phyloP scores from a whole-genome alignment of 306 rosid species.

The Abrus precatorius region DNA sequence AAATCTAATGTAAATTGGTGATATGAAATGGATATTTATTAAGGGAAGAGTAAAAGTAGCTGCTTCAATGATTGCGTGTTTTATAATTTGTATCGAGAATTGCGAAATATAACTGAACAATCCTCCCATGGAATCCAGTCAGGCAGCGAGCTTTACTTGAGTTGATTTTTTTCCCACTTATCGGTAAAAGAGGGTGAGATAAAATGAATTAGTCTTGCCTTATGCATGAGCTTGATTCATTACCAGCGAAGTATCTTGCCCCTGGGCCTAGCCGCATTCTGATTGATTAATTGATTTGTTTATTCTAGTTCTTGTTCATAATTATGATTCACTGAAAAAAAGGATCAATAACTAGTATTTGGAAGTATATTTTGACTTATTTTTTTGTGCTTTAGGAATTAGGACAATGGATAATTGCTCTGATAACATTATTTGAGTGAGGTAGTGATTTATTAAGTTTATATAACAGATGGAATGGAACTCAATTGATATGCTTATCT shows the following conservation, averaged over 20 bases:
- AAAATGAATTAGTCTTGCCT: neutral
- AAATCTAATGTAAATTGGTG: neutral
- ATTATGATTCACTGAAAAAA: constrained; percentile 1
- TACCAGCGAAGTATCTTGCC: neutral
- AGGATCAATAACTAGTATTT: neutral
- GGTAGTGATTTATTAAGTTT: neutral
- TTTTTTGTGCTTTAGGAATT: constrained; percentile 13
- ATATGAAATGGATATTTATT: neutral
- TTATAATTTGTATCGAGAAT: neutral
- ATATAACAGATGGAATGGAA: neutral
- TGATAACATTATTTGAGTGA: neutral
- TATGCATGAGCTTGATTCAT: neutral
- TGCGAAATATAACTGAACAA: neutral
- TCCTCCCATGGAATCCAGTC: neutral
- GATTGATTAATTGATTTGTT: constrained; percentile 2
- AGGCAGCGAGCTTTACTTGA: neutral
- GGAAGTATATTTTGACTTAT: neutral
- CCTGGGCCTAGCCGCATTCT: neutral
- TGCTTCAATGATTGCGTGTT: neutral
- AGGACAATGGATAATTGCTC: neutral
- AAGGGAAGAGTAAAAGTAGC: neutral
- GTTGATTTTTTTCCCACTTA: constrained; percentile 7
- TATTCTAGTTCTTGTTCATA: constrained; percentile 10
- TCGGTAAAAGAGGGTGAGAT: neutral
- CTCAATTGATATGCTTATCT: neutral